These are phyloP conservation scores for Gliomastix tumulicola DNA, from an alignment of 2,329 filamentous ascomycete species.

Conservation along the genomic window DNA sequence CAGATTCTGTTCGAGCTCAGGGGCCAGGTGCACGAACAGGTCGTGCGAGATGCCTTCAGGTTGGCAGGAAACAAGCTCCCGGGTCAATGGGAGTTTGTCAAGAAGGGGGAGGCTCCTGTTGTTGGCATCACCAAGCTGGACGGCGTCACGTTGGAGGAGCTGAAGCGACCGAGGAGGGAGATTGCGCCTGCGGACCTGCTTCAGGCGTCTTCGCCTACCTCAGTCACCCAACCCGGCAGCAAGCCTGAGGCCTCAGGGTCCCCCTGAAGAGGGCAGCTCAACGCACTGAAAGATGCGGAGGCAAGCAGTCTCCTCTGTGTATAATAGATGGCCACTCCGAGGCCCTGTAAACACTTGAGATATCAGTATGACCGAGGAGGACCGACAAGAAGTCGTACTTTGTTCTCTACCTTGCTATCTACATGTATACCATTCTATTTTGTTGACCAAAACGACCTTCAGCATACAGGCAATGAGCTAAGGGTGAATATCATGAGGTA, in stretches of 20 bases:
- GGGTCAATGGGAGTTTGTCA: constrained; percentile 91
- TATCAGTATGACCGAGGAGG: too few relatives aligned
- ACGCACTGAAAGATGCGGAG: too few relatives aligned
- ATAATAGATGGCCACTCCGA: too few relatives aligned
- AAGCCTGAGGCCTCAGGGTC: constrained; percentile 22
- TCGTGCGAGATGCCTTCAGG: constrained; percentile 87
- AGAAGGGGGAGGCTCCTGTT: constrained; percentile 81
- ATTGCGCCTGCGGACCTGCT: constrained; percentile 39
- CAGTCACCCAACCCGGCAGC: constrained; percentile 22
- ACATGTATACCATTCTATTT: too few relatives aligned
- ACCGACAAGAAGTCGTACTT: too few relatives aligned
- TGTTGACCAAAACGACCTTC: too few relatives aligned
- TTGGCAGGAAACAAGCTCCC: constrained; percentile 93
- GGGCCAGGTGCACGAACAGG: constrained; percentile 88
- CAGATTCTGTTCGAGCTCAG: constrained; percentile 90
- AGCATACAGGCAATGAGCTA: too few relatives aligned
- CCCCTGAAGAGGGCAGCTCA: too few relatives aligned
- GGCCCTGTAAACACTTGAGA: too few relatives aligned
- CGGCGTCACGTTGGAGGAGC: constrained; percentile 72
- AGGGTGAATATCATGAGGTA: too few relatives aligned
- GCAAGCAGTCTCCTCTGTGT: too few relatives aligned
- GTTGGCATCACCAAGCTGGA: constrained; percentile 91
- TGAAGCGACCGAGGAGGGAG: constrained; percentile 73
- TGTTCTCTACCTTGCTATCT: too few relatives aligned
- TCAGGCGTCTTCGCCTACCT: constrained; percentile 21